Percentiles rank a stretch among this genome's conserved stretches.
phyloP scores from a whole-genome alignment of 768 basidiomycete species.

The Daedaleopsis nitida region DNA sequence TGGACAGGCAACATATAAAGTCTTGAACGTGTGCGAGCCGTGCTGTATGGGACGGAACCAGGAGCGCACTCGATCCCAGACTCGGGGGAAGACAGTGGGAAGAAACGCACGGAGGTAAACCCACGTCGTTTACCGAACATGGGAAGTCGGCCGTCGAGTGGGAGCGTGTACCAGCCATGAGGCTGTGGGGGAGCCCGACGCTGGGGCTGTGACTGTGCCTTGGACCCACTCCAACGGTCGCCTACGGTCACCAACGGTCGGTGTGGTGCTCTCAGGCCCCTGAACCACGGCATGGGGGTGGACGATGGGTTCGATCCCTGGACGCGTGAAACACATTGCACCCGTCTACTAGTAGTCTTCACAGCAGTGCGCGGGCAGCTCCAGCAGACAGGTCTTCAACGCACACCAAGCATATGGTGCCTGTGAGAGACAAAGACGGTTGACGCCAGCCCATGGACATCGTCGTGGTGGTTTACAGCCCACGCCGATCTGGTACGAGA shows the following conservation, averaged over 20 bases:
- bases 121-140: background rate
- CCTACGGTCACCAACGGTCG: too few species aligned
- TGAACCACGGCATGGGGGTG: background rate
- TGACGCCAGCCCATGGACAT: too few species aligned
- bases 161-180: background rate
- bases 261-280: background rate
- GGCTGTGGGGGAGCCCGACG: background rate
- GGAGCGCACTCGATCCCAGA: background rate
- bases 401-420: too few species aligned
- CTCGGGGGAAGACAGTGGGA: background rate
- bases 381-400: too few species aligned
- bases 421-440: too few species aligned
- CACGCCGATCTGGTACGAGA: too few species aligned
- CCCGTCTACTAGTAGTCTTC: background rate
- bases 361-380: background rate
- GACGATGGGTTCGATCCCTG: background rate
- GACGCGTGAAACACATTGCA: background rate
- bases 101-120: background rate
- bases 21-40: background rate
- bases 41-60: background rate
- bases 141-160: constrained; percentile 12
- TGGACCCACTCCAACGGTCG: constrained; percentile 7
- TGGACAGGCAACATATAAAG: background rate
- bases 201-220: constrained; percentile 10
- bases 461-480: too few species aligned